Conservation (phyloP, 148 eudicot species). For the Nyssa sinensis region DNA sequence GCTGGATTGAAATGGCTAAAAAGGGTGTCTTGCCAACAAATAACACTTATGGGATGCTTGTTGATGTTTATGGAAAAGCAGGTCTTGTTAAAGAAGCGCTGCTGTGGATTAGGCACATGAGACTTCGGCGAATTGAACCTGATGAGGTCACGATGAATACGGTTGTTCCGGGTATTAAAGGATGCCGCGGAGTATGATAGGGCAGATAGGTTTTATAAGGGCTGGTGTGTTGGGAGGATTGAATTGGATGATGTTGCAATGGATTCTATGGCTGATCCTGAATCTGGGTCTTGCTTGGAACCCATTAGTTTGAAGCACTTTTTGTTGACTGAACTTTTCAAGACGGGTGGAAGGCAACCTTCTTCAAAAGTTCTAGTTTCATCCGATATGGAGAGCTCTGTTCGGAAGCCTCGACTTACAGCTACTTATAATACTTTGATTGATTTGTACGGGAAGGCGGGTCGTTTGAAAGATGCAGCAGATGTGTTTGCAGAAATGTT, state of each 20-base stretch:
- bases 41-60: constrained; percentile 81
- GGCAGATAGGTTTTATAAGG: constrained; percentile 74
- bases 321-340: constrained; percentile 71
- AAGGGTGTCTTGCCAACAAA: constrained; percentile 66
- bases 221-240: constrained; percentile 74
- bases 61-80: constrained; percentile 86
- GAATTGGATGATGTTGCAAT: constrained; percentile 53
- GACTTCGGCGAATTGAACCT: constrained; percentile 62
- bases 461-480: constrained; percentile 73
- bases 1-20: constrained; percentile 88
- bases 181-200: constrained; percentile 71
- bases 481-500: constrained; percentile 75
- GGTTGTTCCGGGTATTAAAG: constrained; percentile 64
- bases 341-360: constrained; percentile 60
- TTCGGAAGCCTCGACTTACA: constrained; percentile 53
- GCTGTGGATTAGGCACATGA: constrained; percentile 91
- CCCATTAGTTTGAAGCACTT: constrained; percentile 66
- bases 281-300: constrained; percentile 25
- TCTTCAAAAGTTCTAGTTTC: constrained; percentile 17
- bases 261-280: constrained; percentile 43
- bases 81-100: constrained; percentile 73
- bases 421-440: constrained; percentile 77
- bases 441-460: constrained; percentile 91
- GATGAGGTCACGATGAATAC: constrained; percentile 93
- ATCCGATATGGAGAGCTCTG: constrained; percentile 30